Base-by-base conservation (phyloP, 441 rosid genomes). In the Croton laevigatus region DNA sequence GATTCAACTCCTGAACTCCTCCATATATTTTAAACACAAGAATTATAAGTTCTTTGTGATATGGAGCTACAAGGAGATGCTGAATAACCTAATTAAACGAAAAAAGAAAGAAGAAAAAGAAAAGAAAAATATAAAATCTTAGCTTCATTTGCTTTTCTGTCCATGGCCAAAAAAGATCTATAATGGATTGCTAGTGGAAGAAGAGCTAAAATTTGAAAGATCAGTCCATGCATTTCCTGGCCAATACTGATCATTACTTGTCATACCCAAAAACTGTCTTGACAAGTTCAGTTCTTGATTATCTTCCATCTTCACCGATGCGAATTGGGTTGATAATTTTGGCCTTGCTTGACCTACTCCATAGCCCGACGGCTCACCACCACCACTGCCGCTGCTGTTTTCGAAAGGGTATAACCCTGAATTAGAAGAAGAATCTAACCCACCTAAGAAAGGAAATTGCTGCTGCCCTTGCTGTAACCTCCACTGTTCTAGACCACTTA, bases 271-370 rank as follows among this genome's bases (percentile, higher is more conserved):
- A 48, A 85, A 73, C 72, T 87, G 94, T 78, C 89, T 87, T 14
- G 88, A 79, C 63, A 89, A 76, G 68, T 76, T 84, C 71, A 75
- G 49, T 72, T 62, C 81, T 45, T 68, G 82, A 55, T 70, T 84
- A 8, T 84, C 97, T 79, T 94, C 98, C 87, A 83, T 86, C 82
- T 94, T 89, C 82, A 91, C 91, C 2, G 91, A 76, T 62, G 92
- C 84, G 61, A 79, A 57, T 73, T 84, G 94, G 11, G 89, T 76
- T 16, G 90, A 72, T 42, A 87, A 37, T 65, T 81, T 84, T 8
- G 85, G 81, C 66, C 86, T 78, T 53, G 72, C 52, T 22, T 76
- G 82, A 65, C 78, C 67, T 16, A 65, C 34, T 6, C 82, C 76
- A 23, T 71, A 76, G 12, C 79, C 79, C 0, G 84, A 57, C 10